Conservation (phyloP, 2,329 filamentous ascomycete genomes). For the Pyrenochaeta sp. region DNA sequence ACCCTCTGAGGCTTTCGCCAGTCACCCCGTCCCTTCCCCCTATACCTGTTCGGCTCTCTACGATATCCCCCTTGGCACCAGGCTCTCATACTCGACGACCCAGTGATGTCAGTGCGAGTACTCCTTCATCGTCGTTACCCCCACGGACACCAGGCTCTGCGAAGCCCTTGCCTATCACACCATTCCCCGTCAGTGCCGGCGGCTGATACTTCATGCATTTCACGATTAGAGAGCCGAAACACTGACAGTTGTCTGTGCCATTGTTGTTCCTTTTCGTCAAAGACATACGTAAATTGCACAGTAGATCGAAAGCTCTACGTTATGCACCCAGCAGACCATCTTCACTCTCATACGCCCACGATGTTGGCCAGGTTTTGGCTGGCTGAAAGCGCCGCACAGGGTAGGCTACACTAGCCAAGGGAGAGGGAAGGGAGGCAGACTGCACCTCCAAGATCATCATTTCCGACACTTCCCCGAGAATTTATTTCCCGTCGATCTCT, state of each 20-base stretch:
- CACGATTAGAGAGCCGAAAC: neutral
- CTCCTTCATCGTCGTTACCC: slow-evolving; percentile 2
- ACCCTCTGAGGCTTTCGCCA: slow-evolving; percentile 31
- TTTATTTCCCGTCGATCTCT: too few species aligned
- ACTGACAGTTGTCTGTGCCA: neutral
- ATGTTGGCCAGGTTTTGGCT: too few species aligned
- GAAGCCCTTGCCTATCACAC: slow-evolving; percentile 44
- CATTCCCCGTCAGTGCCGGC: slow-evolving; percentile 28
- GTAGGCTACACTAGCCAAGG: too few species aligned
- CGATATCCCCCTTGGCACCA: slow-evolving; percentile 16
- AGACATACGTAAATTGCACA: too few species aligned
- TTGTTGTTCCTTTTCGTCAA: too few species aligned
- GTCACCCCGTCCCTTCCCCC: slow-evolving; percentile 22
- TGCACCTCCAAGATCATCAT: too few species aligned
- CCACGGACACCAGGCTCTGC: slow-evolving; percentile 20
- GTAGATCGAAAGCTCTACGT: too few species aligned
- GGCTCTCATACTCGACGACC: slow-evolving; percentile 13
- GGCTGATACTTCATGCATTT: neutral
- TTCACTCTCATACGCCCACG: too few species aligned
- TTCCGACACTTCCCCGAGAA: too few species aligned
- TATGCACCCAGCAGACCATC: too few species aligned
- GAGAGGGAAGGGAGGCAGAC: too few species aligned
- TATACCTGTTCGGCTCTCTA: slow-evolving; percentile 20
- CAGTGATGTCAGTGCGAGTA: slow-evolving; percentile 11
- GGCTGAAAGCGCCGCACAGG: too few species aligned